These are phyloP conservation scores for Podosphaera aphanis DNA, from an alignment of 2,329 filamentous ascomycete genomes.

Conservation along the genomic window DNA sequence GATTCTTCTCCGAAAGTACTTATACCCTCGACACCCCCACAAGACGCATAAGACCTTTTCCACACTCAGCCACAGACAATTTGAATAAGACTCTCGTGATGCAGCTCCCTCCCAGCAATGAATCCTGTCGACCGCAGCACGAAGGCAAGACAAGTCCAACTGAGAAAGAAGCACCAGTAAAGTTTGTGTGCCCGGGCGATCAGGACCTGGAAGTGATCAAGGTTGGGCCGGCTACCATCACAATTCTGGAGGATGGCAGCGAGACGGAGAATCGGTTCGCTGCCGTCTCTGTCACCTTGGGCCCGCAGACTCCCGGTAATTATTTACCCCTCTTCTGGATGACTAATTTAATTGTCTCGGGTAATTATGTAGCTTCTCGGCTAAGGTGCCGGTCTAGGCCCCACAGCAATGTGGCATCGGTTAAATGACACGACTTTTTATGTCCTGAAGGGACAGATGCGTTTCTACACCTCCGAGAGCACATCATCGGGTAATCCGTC, in stretches of 20 bases:
- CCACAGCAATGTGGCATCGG: slow-evolving; percentile 27
- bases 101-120: no score
- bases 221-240: slow-evolving; percentile 24
- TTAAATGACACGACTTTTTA: slow-evolving; percentile 36
- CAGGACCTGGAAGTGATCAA: slow-evolving; percentile 21
- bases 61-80: no score
- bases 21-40: no score
- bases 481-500: not conserved
- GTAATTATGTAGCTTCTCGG: no score
- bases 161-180: not conserved
- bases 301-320: not conserved
- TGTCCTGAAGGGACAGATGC: slow-evolving; percentile 25
- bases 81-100: no score
- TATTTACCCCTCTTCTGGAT: not conserved
- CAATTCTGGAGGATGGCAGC: slow-evolving; percentile 14
- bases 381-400: slow-evolving; percentile 16
- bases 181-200: not conserved
- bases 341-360: not conserved
- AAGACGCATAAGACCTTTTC: no score
- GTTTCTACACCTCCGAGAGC: slow-evolving; percentile 17
- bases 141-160: not conserved
- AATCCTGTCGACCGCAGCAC: no score
- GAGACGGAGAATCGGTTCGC: slow-evolving; percentile 24
- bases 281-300: slow-evolving; percentile 24
- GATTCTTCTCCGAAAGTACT: no score